Base-by-base conservation (phyloP, 495 filamentous ascomycete genomes). In the Sabuloglossum arenarium region DNA sequence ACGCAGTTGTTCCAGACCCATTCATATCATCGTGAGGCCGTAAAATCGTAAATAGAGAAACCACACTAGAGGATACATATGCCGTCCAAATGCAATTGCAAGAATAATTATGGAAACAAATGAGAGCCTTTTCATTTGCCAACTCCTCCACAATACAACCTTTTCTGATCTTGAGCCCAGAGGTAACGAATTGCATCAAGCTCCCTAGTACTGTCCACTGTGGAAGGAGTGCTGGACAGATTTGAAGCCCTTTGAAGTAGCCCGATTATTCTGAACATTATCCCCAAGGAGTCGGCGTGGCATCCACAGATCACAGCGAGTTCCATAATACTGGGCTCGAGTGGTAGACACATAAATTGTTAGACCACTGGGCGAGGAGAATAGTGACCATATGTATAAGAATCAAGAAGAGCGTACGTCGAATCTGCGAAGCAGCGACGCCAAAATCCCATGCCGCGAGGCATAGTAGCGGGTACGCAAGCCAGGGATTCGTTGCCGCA, bases 401-500 rank as follows among this genome's bases (percentile, higher is more conserved):
- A 14, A 54, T 25, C 29, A 54, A 31, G 4, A 54, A 25, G 16
- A 37, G 8, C 1, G 53, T 25, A 12, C 53, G 30, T 19, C 29
- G 28, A 27, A 37, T 16, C 53, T 10, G 21, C n/a, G 30, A 31
- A n/a, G 30, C 1, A 14, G 11, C 23, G 23, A 27, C 24, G 12
- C 6, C 47, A 59, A 59, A 43, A 46, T 59, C 57, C 21, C 42
- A 29, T 14, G 53, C 53, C 12, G 53, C 57, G 30, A 59, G 53
- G 29, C 29, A 59, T 11, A 59, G 28, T 9, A 59, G 34, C 9
- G 57, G 57, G 46, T 59, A 57, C 11, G 37, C 14, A n/a, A 59
- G 21, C 57, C 56, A 59, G 4, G 56, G 55, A 21, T 58, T 55
- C 12, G 53, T 24, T 27, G 57, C 57, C 25, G 25, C 12, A 16